Evolutionary conservation across 495 filamentous ascomycete species (phyloP), one percentile per base, ranked within the genome.

Genomic region (Penicillium longicatenatum): DNA sequence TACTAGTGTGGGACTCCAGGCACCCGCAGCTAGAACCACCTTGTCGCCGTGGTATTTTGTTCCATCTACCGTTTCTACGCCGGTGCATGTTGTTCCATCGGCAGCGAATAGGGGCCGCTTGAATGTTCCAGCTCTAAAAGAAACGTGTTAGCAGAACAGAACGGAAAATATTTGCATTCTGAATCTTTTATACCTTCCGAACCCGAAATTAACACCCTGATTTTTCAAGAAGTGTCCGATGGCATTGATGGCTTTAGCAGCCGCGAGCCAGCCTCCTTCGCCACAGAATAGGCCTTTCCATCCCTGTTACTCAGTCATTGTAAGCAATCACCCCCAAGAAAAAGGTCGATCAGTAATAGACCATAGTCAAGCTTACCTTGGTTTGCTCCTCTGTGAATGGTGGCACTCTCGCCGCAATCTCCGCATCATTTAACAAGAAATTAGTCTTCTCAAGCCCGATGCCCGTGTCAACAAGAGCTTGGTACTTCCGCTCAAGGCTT

Each of bases 1-100:
- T 14, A 75, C 63, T 52, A 75, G 58, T 37, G 63, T 63, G 2
- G 72, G 61, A 50, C 63, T 76, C 73, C 73, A 76, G 26, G 73
- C 71, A 48, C 73, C 73, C 9, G 71, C 57, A 44, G 73, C 71
- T 52, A 76, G 52, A 22, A 76, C 64, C 0, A 76, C 63, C 31
- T 71, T 73, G 37, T 76, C 68, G 12, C 71, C 70, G 16, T 65
- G 64, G 22, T 74, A 70, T 52, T 65, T 66, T 0, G 63, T 69
- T 20, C 69, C 73, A 17, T 74, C 73, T 20, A 62, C 48, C 0
- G 73, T 70, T 43, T 69, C 65, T 19, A 73, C 62, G 7, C 71
- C 73, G n/a, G 58, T 59, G 51, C 66, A 70, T 1, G 58, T 61
- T 6, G n/a, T 47, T 29, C 42, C 54, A 42, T 64, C 58, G 3